Evolutionary conservation across 495 filamentous ascomycete species (phyloP).

Genomic region (Lophiotrema nucula): DNA sequence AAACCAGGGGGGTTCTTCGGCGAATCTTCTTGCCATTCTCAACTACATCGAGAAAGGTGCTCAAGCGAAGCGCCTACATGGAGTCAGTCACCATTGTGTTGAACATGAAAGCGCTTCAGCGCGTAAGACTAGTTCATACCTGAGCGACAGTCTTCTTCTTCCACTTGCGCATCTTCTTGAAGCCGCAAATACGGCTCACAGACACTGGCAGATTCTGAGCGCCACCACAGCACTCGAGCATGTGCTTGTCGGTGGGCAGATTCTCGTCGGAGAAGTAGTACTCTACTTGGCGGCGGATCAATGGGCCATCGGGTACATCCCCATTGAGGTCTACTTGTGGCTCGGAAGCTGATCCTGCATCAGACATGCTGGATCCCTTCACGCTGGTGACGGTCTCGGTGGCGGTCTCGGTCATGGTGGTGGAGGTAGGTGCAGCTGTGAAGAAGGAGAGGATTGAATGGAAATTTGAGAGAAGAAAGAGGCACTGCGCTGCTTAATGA

Average conservation of each 20-base stretch:
- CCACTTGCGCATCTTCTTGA: constrained; percentile 41
- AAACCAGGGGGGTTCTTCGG: constrained; percentile 32
- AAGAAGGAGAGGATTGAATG: too few species aligned
- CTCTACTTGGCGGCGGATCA: constrained; percentile 37
- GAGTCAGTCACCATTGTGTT: too few species aligned
- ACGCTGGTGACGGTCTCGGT: too few species aligned
- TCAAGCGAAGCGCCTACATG: constrained; percentile 32
- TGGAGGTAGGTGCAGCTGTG: background rate
- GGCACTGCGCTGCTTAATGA: too few species aligned
- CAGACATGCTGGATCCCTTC: too few species aligned
- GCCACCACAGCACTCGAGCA: constrained; percentile 37
- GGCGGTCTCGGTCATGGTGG: too few species aligned
- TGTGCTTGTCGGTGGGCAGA: constrained; percentile 37
- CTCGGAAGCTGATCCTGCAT: too few species aligned
- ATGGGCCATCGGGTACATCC: background rate
- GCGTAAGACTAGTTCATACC: too few species aligned
- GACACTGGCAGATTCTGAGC: constrained; percentile 38
- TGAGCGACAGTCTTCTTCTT: constrained; percentile 34
- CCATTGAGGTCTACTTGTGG: background rate
- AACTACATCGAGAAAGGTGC: constrained; percentile 37
- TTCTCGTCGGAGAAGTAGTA: constrained; percentile 49
- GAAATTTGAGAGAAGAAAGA: too few species aligned
- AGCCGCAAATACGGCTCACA: constrained; percentile 38
- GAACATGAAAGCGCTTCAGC: too few species aligned
- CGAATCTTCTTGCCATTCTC: constrained; percentile 35